Evolutionary conservation across 805 yeast species (phyloP).

Genomic region (Cyberlindnera xishuangbannaensis): DNA sequence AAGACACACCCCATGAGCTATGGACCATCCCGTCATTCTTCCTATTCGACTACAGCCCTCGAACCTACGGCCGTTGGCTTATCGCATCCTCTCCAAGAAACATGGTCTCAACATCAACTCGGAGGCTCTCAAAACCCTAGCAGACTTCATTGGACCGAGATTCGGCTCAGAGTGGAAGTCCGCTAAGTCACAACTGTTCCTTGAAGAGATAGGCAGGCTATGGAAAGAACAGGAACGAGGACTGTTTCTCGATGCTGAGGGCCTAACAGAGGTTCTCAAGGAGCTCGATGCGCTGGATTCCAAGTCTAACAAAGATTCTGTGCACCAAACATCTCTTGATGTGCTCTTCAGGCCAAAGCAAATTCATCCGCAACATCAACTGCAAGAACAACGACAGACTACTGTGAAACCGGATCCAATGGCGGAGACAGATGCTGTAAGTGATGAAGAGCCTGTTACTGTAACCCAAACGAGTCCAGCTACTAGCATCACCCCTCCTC

Average conservation of each 20-base stretch:
- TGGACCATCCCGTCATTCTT: constrained; percentile 34
- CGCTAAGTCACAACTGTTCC: constrained; percentile 48
- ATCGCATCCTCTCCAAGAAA: constrained; percentile 83
- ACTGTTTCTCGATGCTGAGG: constrained; percentile 72
- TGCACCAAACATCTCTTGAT: constrained; percentile 12
- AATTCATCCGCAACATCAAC: no score
- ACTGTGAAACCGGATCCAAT: no score
- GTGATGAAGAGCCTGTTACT: constrained; percentile 14
- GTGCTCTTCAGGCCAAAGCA: constrained; percentile 5
- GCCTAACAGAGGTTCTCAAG: constrained; percentile 55
- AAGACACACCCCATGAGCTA: neutral
- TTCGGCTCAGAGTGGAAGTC: constrained; percentile 89
- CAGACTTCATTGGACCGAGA: constrained; percentile 66
- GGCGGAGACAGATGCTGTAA: neutral
- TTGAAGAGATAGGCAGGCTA: constrained; percentile 71
- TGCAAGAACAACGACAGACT: no score
- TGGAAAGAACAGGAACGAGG: constrained; percentile 94
- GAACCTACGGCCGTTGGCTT: constrained; percentile 85
- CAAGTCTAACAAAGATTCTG: constrained; percentile 6
- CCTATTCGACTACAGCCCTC: constrained; percentile 79
- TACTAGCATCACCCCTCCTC: constrained; percentile 24
- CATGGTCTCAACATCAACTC: constrained; percentile 89
- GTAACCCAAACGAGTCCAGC: constrained; percentile 18
- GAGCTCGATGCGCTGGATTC: constrained; percentile 38
- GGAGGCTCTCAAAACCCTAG: constrained; percentile 67